Conservation (phyloP, 1,284 basidiomycete species). For the Ustilago shanxiensis region DNA sequence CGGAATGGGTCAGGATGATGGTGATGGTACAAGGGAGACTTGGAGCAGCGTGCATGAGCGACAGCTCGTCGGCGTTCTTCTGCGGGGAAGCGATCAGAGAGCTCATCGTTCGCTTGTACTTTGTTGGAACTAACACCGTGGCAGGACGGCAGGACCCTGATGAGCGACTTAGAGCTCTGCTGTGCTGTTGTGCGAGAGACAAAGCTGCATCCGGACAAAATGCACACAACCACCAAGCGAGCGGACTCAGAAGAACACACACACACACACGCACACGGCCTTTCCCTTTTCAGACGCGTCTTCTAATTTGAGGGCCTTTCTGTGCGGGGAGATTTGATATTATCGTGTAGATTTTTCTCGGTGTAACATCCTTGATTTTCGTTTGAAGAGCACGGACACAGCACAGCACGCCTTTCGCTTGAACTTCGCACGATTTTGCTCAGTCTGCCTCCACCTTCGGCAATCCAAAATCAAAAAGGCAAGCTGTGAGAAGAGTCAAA, state of each 20-base stretch:
- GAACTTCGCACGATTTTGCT: constrained; percentile 8
- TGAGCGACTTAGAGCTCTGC: constrained; percentile 6
- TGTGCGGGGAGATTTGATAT: constrained; percentile 8
- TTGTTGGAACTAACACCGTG: not conserved
- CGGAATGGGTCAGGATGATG: not conserved
- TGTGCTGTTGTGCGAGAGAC: constrained; percentile 5
- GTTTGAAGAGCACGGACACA: not conserved
- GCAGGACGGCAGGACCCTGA: not conserved
- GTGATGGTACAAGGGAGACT: constrained; percentile 3
- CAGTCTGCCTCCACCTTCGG: constrained; percentile 4
- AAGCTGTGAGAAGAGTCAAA: too few species aligned
- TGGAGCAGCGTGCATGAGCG: not conserved
- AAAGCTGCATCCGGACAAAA: constrained; percentile 4
- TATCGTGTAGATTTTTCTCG: not conserved
- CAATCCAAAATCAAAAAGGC: not conserved
- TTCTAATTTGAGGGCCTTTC: not conserved
- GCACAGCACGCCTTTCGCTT: constrained; percentile 12
- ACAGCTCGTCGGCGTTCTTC: not conserved
- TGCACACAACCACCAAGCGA: not conserved
- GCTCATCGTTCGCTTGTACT: not conserved
- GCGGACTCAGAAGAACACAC: constrained; percentile 11
- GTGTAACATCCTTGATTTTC: constrained; percentile 8
- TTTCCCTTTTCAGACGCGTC: constrained; percentile 6
- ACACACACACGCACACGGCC: not conserved
- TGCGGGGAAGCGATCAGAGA: constrained; percentile 10